Conservation (phyloP, 1,284 basidiomycete species). For the Ustilago nuda region DNA sequence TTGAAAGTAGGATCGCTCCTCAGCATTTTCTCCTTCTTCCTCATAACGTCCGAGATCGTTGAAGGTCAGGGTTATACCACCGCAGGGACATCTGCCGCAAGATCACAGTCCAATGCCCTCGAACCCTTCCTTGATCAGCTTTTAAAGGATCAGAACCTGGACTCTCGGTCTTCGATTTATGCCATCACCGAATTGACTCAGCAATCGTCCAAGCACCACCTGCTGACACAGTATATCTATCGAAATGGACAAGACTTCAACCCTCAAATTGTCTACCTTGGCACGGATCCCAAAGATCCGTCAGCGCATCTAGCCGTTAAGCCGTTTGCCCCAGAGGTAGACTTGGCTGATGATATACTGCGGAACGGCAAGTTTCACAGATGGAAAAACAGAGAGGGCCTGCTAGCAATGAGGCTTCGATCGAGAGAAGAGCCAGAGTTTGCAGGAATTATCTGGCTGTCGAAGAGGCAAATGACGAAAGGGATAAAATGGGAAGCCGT, state of each 20-base stretch:
- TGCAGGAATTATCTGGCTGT: slow-evolving; percentile 9
- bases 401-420: slow-evolving; percentile 12
- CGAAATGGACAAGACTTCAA: slow-evolving; percentile 3
- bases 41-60: too few species aligned
- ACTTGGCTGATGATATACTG: background rate
- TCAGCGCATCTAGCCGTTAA: slow-evolving; percentile 1
- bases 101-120: background rate
- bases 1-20: too few species aligned
- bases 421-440: slow-evolving; percentile 13
- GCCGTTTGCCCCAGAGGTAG: background rate
- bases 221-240: slow-evolving; percentile 3
- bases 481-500: background rate
- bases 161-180: too few species aligned
- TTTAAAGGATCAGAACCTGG: background rate
- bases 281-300: background rate
- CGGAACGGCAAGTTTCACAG: background rate
- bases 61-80: too few species aligned
- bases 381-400: background rate
- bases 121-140: background rate
- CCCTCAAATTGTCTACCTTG: slow-evolving; percentile 5
- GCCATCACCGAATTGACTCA: background rate
- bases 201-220: background rate
- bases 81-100: background rate
- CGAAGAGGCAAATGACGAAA: background rate
- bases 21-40: too few species aligned